phyloP scores from a whole-genome alignment of 2,329 filamentous ascomycete species.

The Fusarium abutilonis region DNA sequence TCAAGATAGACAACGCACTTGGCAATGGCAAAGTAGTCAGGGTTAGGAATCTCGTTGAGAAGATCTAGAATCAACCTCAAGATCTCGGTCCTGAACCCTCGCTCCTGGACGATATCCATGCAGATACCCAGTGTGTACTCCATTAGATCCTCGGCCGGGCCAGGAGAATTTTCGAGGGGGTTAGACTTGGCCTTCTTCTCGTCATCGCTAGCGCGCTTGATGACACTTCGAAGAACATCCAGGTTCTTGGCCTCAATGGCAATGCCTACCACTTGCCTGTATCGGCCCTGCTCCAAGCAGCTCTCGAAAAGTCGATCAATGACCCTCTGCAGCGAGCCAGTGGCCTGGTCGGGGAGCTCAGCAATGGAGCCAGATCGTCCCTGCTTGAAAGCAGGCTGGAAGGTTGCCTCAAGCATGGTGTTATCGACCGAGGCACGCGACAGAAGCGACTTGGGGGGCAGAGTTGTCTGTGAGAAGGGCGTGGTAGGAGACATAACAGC shows the following conservation, averaged over 20 bases:
- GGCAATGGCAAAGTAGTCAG: slow-evolving; percentile 97
- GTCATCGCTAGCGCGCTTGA: slow-evolving; percentile 87
- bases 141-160: slow-evolving; percentile 89
- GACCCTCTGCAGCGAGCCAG: slow-evolving; percentile 82
- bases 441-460: slow-evolving; percentile 94
- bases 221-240: slow-evolving; percentile 84
- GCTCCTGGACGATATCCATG: slow-evolving; percentile 97
- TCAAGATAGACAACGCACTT: slow-evolving; percentile 97
- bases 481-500: slow-evolving; percentile 89
- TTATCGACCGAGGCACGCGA: slow-evolving; percentile 79
- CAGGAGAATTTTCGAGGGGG: slow-evolving; percentile 58
- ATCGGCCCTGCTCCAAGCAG: slow-evolving; percentile 86
- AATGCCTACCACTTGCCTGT: slow-evolving; percentile 96
- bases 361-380: slow-evolving; percentile 69
- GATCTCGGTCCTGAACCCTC: slow-evolving; percentile 84
- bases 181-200: slow-evolving; percentile 75
- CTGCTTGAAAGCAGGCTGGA: slow-evolving; percentile 63
- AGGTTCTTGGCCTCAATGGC: slow-evolving; percentile 94
- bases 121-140: slow-evolving; percentile 96
- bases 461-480: slow-evolving; percentile 91
- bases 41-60: slow-evolving; percentile 89
- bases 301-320: slow-evolving; percentile 92
- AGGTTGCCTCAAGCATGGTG: slow-evolving; percentile 67
- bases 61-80: slow-evolving; percentile 91
- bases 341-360: slow-evolving; percentile 72